Conservation (phyloP, 2,329 filamentous ascomycete species). For the Aspergillus sp. region DNA sequence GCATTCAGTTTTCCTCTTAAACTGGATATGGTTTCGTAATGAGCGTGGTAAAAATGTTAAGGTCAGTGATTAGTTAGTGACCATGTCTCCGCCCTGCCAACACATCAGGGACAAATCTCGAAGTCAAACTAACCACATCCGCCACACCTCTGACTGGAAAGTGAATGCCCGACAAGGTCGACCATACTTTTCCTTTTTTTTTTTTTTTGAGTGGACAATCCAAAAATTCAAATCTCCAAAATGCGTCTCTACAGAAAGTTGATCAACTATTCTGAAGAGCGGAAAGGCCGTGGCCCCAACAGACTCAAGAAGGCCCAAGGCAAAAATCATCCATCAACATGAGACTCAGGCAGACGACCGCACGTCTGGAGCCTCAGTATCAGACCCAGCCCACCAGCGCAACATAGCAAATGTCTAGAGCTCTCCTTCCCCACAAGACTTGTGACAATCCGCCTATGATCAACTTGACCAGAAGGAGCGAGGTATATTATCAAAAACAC, state of each 20-base stretch:
- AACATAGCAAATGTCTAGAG: neutral
- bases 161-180: neutral
- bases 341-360: neutral
- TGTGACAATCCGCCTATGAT: slow-evolving; percentile 13
- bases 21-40: too few relatives aligned
- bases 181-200: neutral
- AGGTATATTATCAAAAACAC: slow-evolving; percentile 2
- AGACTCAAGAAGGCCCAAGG: neutral
- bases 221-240: neutral
- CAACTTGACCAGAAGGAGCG: slow-evolving; percentile 5
- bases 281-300: neutral
- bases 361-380: neutral
- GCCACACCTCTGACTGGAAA: neutral
- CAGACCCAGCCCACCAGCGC: neutral
- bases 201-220: neutral
- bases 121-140: too few relatives aligned
- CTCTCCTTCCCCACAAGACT: slow-evolving; percentile 1
- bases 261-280: neutral
- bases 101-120: neutral
- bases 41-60: neutral
- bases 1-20: too few relatives aligned
- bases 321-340: neutral
- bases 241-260: neutral
- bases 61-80: neutral
- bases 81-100: neutral